These are phyloP conservation scores for Scenedesmus sp. DNA, from an alignment of 163 green algal species.

Conservation along the genomic window DNA sequence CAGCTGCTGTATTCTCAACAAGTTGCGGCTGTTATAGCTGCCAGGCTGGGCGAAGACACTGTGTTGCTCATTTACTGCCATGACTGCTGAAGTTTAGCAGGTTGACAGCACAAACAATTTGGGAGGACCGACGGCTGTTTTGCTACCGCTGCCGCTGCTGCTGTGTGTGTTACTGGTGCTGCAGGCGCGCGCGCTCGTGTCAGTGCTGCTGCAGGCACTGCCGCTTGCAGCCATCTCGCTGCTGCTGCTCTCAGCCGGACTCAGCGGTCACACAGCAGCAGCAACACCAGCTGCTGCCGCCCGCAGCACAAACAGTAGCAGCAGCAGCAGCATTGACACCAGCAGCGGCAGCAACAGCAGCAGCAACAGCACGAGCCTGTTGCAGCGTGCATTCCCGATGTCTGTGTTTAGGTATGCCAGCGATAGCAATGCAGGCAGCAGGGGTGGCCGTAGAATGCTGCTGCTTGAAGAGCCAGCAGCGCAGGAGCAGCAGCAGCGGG, in stretches of 20 bases:
- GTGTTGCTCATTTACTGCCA: background rate
- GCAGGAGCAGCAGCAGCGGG: conserved; percentile 6
- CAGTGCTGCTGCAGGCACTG: conserved; percentile 10
- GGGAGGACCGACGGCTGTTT: background rate
- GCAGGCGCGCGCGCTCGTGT: background rate
- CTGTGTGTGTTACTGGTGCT: background rate
- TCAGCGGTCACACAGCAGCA: background rate
- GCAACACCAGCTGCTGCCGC: background rate
- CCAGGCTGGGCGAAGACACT: background rate
- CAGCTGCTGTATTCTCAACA: no score
- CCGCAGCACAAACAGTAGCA: conserved; percentile 4
- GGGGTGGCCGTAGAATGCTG: background rate
- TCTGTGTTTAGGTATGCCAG: background rate
- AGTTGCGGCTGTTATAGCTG: background rate
- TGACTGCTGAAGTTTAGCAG: background rate
- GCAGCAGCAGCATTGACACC: conserved; percentile 36
- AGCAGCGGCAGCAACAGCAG: conserved; percentile 2
- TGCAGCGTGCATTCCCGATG: background rate
- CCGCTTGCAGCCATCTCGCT: background rate
- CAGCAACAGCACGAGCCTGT: background rate
- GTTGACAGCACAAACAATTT: background rate
- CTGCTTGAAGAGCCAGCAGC: background rate
- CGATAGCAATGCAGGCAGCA: background rate
- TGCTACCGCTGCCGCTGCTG: background rate
- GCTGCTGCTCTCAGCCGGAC: conserved; percentile 24